phyloP scores from a whole-genome alignment of 164 flowering plant species.

The Hamamelis virginiana region DNA sequence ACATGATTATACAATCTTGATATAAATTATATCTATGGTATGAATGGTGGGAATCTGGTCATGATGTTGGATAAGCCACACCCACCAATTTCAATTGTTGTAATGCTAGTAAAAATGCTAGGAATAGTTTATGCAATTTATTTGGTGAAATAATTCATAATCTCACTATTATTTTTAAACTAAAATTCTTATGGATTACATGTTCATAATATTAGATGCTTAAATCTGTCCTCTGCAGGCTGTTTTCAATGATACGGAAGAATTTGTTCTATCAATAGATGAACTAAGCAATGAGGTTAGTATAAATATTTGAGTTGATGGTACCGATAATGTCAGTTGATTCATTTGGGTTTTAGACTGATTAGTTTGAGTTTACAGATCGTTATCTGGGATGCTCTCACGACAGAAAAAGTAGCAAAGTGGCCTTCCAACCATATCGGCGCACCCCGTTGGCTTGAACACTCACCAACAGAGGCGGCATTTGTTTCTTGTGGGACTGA shows the following conservation, averaged over 20 bases:
- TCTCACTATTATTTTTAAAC: background rate
- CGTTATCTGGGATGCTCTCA: constrained; percentile 79
- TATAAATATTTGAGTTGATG: background rate
- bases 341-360: constrained; percentile 3
- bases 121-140: too few species aligned
- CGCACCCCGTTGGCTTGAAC: constrained; percentile 81
- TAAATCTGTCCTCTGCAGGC: constrained; percentile 50
- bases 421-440: constrained; percentile 82
- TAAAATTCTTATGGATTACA: background rate
- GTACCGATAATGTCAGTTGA: background rate
- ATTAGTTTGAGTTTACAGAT: constrained; percentile 43
- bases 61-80: background rate
- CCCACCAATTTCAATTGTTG: background rate
- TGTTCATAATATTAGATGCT: too few species aligned
- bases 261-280: constrained; percentile 73
- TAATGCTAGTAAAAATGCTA: background rate
- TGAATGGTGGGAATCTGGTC: too few species aligned
- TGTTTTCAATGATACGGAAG: constrained; percentile 76
- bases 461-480: constrained; percentile 77
- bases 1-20: too few species aligned
- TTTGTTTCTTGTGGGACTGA: constrained; percentile 81
- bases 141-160: too few species aligned
- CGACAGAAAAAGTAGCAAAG: constrained; percentile 68
- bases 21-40: too few species aligned
- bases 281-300: constrained; percentile 80